Evolutionary conservation across 2,329 filamentous ascomycete species (phyloP), one percentile per base, ranked within the genome.

Genomic region (Verticillium nonalfalfae): DNA sequence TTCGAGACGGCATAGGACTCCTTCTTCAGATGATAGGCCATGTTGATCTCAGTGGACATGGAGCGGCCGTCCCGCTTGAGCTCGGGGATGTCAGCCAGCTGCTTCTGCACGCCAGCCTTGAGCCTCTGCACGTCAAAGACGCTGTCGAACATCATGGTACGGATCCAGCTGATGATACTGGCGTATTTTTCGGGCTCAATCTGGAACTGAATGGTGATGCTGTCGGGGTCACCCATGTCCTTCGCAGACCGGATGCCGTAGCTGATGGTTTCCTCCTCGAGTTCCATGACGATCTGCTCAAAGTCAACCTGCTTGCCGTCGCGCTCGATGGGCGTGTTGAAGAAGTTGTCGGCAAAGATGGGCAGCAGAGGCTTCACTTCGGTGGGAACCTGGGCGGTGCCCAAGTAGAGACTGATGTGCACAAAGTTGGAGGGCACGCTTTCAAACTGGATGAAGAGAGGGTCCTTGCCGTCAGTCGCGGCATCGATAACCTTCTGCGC

Each of bases 381-480:
- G n/a, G 90, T 83, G 0, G 93, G 91, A 1, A 97, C 80, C 36
- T 85, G 80, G 1, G 87, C 84, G 0, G 93, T 96, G 59, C 91
- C 91, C 58, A 98, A 80, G 61, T 95, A 86, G 26, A 98, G 76
- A 57, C 86, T 89, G 62, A 98, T 83, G 68, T 94, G 90, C 7
- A 96, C 92, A 73, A 99, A 99, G 71, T 92, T 96, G 62, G 91
- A 96, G 2, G 90, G 89, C 14, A 98, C 93, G 70, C 97, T 89
- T 75, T 99, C 95, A 66, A 96, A 99, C 75, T 99, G 94, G n/a
- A 99, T 82, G 75, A 97, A 99, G 2, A 98, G 79, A 0, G 92
- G 90, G n/a, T 88, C 72, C 33, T 35, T 33, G 39, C 88, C 75
- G 7, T 78, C 79, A 18, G 78, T 66, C 50, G 91, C 85, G 14